Conservation (phyloP, 2,329 filamentous ascomycete genomes). For the Tolypocladium capitatum region DNA sequence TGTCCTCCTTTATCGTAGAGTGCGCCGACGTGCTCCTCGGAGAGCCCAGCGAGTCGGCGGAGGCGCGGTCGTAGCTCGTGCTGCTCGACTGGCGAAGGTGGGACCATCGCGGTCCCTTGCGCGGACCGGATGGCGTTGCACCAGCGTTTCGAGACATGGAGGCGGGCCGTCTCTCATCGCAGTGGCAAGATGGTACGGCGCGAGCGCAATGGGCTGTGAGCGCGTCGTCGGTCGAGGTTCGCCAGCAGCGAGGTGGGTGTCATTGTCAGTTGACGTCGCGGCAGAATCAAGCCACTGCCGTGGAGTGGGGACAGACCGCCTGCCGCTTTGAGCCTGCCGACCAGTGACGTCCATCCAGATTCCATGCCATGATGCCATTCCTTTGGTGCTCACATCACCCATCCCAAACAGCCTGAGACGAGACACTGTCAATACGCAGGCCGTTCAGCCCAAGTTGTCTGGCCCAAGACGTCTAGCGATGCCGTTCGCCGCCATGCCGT, state of each 20-base stretch:
- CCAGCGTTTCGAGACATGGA: slow-evolving; percentile 29
- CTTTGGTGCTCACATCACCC: background rate
- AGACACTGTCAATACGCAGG: too few relatives aligned
- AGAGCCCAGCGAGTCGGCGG: slow-evolving; percentile 27
- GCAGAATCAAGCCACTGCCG: slow-evolving; percentile 13
- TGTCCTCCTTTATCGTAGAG: slow-evolving; percentile 29
- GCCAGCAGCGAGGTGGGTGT: slow-evolving; percentile 1
- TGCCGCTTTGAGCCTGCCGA: slow-evolving; percentile 10
- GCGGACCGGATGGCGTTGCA: slow-evolving; percentile 26
- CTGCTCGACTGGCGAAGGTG: slow-evolving; percentile 41
- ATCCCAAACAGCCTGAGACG: background rate
- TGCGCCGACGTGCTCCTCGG: slow-evolving; percentile 36
- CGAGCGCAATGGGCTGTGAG: background rate
- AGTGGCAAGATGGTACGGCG: slow-evolving; percentile 2
- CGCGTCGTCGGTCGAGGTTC: background rate
- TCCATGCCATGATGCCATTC: too few relatives aligned
- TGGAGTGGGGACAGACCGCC: slow-evolving; percentile 10
- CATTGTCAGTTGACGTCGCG: slow-evolving; percentile 6
- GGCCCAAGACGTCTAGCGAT: background rate
- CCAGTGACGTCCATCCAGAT: too few relatives aligned
- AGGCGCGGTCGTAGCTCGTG: slow-evolving; percentile 30
- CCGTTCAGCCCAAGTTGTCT: background rate
- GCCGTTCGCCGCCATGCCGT: background rate
- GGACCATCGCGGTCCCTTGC: slow-evolving; percentile 35
- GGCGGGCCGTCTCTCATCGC: slow-evolving; percentile 7